Base-by-base conservation (phyloP, 1,284 basidiomycete genomes). In the Paramarasmius palmivorus region DNA sequence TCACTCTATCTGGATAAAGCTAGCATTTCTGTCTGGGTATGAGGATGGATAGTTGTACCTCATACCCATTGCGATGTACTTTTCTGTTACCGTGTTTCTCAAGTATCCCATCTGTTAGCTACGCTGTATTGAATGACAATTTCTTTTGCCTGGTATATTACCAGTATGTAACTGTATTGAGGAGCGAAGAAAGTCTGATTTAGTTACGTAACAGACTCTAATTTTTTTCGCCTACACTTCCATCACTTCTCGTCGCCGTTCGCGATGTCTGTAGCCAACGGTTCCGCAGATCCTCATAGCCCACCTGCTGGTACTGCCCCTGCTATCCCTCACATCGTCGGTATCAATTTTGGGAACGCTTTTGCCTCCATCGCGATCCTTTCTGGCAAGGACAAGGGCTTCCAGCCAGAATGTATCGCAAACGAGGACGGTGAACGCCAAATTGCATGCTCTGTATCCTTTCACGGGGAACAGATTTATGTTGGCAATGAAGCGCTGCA, bases 381-480 rank as follows among this genome's bases (percentile, higher is more conserved):
- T 67, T 95, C 93, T 29, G 44, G 44, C 68, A 98, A 98, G 80
- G 93, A 92, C 53, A 50, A 74, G 39, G 20, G 50, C 39, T 59
- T 42, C 37, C 44, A 46, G 17, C 87, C 95, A 32, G 91, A 93
- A 67, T 95, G 92, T 68, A 98, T 99, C 59, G 96, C 96, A 22
- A 98, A 98, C 71, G 95, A 99, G 71, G 96, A 98, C 66, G 96
- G 96, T 46, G 96, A 98, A 70, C 88, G 96, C 38, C 97, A 99
- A 75, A 97, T 99, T 65, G 95, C 95, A 0, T 95, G 92, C 65
- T 93, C 94, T 38, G 81, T 99, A 57, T 87, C 95, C 0, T 99
- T 96, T 72, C 86, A 88, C 57, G 95, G 92, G 22, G 90, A 93
- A 3, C 64, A 95, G 92, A 7, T 46, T 3, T 98, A 99, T 76